Conservation (phyloP, 345 rosid species). For the Aquilaria malaccensis region DNA sequence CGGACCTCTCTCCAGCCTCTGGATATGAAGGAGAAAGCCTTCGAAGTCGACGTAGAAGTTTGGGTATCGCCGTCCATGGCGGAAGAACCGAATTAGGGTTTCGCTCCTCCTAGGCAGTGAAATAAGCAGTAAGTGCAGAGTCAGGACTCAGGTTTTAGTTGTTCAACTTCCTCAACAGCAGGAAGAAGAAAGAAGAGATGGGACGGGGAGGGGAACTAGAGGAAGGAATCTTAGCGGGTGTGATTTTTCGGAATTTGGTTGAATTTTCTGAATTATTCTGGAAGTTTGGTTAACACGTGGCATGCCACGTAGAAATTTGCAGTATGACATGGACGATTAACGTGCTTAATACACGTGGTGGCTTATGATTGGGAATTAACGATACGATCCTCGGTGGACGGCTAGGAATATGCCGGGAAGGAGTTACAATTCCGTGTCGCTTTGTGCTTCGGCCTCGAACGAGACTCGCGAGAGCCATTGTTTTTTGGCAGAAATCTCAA, state of each 20-base stretch:
- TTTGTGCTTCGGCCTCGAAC: background rate
- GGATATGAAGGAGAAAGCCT: conserved; percentile 70
- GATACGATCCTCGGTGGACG: conserved; percentile 3
- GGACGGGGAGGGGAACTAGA: background rate
- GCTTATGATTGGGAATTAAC: conserved; percentile 9
- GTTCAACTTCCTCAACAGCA: too few relatives aligned
- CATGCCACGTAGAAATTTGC: conserved; percentile 35
- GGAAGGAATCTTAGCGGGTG: conserved; percentile 27
- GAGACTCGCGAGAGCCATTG: conserved; percentile 1
- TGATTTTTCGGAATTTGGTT: conserved; percentile 14
- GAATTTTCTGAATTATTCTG: conserved; percentile 18
- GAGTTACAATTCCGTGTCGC: conserved; percentile 8
- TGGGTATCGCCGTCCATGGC: conserved; percentile 38
- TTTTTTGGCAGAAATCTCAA: background rate
- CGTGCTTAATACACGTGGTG: conserved; percentile 12
- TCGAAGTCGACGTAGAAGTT: conserved; percentile 35
- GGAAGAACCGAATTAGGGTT: conserved; percentile 13
- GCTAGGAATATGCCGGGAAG: conserved; percentile 21
- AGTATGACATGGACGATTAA: conserved; percentile 24
- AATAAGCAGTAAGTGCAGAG: background rate
- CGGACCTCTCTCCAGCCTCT: conserved; percentile 91
- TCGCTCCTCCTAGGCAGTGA: conserved; percentile 17
- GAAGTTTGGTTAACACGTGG: conserved; percentile 33
- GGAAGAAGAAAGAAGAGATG: conserved; percentile 2
- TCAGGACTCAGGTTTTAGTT: too few relatives aligned